These are phyloP conservation scores for Thalassiosira pacifica DNA, from an alignment of 352 stramenopile genomes.

Conservation along the genomic window DNA sequence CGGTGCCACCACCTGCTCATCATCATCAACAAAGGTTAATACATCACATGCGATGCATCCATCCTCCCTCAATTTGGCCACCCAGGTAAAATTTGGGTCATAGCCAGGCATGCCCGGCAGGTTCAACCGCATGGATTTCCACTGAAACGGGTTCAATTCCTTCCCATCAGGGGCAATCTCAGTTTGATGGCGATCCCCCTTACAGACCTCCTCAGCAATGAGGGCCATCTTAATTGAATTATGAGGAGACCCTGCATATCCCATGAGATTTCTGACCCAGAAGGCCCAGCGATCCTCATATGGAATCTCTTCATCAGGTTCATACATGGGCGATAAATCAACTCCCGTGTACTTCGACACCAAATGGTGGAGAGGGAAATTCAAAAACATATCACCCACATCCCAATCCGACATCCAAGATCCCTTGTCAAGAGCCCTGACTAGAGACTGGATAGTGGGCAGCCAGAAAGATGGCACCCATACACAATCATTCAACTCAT, in stretches of 20 bases:
- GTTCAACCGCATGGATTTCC: constrained; percentile 60
- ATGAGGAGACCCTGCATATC: constrained; percentile 58
- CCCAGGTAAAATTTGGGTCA: constrained; percentile 55
- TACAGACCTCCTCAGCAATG: neutral
- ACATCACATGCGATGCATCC: constrained; percentile 52
- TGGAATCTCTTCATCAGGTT: neutral
- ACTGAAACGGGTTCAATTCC: constrained; percentile 31
- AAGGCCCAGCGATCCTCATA: constrained; percentile 19
- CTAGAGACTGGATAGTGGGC: constrained; percentile 23
- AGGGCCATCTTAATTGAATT: neutral
- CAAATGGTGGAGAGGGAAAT: constrained; percentile 12
- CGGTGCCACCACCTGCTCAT: neutral
- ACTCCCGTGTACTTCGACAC: constrained; percentile 44
- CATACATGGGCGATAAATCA: constrained; percentile 17
- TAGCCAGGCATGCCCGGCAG: constrained; percentile 62
- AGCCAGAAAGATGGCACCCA: constrained; percentile 46
- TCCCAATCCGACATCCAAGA: constrained; percentile 61
- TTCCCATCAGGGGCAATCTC: neutral
- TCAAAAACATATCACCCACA: constrained; percentile 71
- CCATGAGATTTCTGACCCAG: constrained; percentile 64
- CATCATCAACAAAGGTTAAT: constrained; percentile 36
- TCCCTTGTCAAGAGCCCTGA: constrained; percentile 21
- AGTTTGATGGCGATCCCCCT: neutral
- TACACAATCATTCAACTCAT: constrained; percentile 26
- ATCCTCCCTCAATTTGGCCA: constrained; percentile 42